Evolutionary conservation across 805 yeast species (phyloP), one percentile per base, ranked within the genome.

Genomic region (Metschnikowia dekortorum): DNA sequence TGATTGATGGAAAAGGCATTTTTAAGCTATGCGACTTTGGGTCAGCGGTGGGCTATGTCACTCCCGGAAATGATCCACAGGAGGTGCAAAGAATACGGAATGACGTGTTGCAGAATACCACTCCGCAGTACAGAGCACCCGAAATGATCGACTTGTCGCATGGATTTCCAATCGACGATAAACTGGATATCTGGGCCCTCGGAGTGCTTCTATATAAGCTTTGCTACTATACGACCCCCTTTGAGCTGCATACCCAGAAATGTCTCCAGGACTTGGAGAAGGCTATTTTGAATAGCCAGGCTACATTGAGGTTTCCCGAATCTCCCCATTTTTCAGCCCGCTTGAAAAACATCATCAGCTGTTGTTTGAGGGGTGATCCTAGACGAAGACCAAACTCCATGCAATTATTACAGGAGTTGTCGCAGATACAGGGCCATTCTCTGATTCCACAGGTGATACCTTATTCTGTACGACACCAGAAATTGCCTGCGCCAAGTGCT

Each of bases 11-110:
- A 2, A 70, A 76, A 42, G 80, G 83, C 2, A 75, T 74, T 30
- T 87, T 74, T 64, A 87, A 87, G 66, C 67, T 87, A 28, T 85
- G 92, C 68, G 96, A 87, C 68, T 87, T 87, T 69, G 96, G 96
- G 2, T 84, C 90, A 2, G 86, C 90, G 0, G 84, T 85, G 8
- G 81, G 82, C 9, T 77, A 81, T 30, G 65, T 83, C 43, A 75
- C 84, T 32, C 83, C 85, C 0, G 90, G 95, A 4, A 69, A 74
- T 44, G 80, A 74, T 49, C 73, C 79, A 2, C 83, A 81, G 49
- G 91, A 87, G 57, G 70, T 83, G 42, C 74, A 78, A 43, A 66
- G 71, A 31, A 69, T 87, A 30, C 85, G 81, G 57, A 81, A 83
- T 52, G 94, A 87, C 64, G 78, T 87, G 38, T 68, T 86, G 77